Base-by-base conservation (phyloP, 2,329 filamentous ascomycete genomes). In the Kalmusia sp. region DNA sequence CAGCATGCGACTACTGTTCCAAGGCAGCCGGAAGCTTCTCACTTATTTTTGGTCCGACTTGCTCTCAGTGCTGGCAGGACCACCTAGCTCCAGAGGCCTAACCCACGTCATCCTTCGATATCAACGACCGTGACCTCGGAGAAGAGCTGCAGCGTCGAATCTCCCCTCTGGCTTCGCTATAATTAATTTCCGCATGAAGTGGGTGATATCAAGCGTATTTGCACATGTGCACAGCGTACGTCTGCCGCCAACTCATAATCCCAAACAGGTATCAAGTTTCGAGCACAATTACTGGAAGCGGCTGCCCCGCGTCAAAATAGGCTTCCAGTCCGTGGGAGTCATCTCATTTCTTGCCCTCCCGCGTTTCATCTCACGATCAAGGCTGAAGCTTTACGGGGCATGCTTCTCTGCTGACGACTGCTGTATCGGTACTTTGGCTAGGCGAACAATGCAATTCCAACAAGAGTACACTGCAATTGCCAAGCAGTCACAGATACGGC, bases 131-230 rank as follows among this genome's bases (percentile, higher is more conserved):
- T 27, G 9, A 19, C 27, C 12, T n/a, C 11, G 22, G 15, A 33
- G 17, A 37, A 15, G 6, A 47, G 22, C 15, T 38, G 14, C 22
- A 28, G 24, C 24, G 17, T 11, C 31, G 33, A 8, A 37, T 38
- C 14, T 27, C 15, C 31, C 21, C 21, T 31, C 12, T n/a, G 8
- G 21, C 28, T 37, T 30, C 34, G 34, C 35, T 21, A 24, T 25
- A 37, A 37, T 43, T 50, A 43, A 55, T 60, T 45, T 49, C 50
- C 24, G 45, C 28, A 27, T 31, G 22, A 41, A 55, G n/a, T 57
- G 45, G 48, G 40, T 53, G 25, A 9, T 37, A 53, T 49, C 21
- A 31, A 57, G 46, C 56, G 59, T 56, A 51, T 61, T 61, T 30
- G 27, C 31, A 12, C 34, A 39, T 51, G 54, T 37, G 37, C 49